Percentiles rank a stretch among this genome's conserved stretches.
Conservation (phyloP, 1,284 basidiomycete genomes). For the Apiotrichum mycotoxinovorans region DNA sequence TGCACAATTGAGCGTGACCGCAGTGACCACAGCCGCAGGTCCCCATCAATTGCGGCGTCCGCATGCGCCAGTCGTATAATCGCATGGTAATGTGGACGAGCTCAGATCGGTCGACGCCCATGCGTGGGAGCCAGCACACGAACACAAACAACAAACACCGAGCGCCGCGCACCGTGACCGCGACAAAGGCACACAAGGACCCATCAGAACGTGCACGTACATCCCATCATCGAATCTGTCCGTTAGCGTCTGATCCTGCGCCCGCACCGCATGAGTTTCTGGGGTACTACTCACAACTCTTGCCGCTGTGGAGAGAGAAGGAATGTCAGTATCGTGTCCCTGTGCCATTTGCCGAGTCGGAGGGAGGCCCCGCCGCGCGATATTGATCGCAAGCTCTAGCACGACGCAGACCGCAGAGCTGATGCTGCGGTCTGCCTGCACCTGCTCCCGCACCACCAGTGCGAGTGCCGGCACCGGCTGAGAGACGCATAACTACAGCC, state of each 20-base stretch:
- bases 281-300: constrained; percentile 44
- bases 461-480: too few species aligned
- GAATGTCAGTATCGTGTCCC: constrained; percentile 5
- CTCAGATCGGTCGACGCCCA: neutral
- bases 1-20: too few species aligned
- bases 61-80: too few species aligned
- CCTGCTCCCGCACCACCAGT: too few species aligned
- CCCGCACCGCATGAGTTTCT: neutral
- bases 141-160: neutral
- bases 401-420: neutral
- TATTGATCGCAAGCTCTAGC: neutral
- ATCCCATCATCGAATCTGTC: constrained; percentile 88
- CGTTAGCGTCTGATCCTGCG: constrained; percentile 19
- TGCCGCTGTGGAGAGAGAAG: constrained; percentile 29
- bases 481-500: too few species aligned
- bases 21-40: too few species aligned
- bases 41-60: too few species aligned
- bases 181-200: too few species aligned
- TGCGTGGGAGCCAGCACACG: neutral
- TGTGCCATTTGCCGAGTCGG: neutral
- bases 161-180: neutral
- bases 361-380: too few species aligned
- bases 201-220: constrained; percentile 56
- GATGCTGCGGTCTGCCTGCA: too few species aligned
- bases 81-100: neutral